Percentiles rank a stretch among this genome's conserved stretches.
These are phyloP conservation scores for Lotmaria passim DNA, from an alignment of 208 protist genomes.

Conservation along the genomic window DNA sequence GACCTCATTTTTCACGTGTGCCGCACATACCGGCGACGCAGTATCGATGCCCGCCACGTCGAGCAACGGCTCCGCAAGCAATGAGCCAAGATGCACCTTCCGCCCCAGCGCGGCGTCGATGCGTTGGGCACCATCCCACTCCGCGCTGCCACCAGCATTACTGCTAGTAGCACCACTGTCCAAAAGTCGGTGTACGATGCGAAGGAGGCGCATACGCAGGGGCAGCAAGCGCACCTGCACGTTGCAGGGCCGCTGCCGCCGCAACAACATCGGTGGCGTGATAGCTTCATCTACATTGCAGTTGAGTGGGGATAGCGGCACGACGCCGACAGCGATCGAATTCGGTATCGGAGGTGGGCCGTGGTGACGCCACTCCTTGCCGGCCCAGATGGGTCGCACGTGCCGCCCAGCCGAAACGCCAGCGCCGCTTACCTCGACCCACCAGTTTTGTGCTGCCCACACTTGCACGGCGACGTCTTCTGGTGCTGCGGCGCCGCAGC, in stretches of 20 bases:
- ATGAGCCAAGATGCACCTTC: background rate
- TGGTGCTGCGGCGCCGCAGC: background rate
- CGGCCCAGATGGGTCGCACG: constrained; percentile 4
- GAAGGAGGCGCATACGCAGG: background rate
- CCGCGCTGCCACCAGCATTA: background rate
- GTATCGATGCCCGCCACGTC: background rate
- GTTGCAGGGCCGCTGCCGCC: background rate
- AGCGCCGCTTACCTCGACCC: background rate
- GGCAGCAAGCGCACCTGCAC: background rate
- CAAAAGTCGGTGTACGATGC: background rate
- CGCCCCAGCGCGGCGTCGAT: background rate
- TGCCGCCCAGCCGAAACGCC: background rate
- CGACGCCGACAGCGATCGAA: too few species aligned
- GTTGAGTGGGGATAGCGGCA: too few species aligned
- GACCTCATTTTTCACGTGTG: too few species aligned
- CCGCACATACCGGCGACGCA: too few species aligned
- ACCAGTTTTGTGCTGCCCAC: constrained; percentile 9
- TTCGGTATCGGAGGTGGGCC: constrained; percentile 13
- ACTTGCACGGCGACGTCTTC: constrained; percentile 8
- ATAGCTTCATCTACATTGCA: too few species aligned
- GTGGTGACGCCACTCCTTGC: constrained; percentile 2
- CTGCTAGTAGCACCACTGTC: background rate
- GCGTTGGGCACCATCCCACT: background rate
- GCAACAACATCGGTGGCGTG: background rate
- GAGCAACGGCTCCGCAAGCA: background rate